Conservation (phyloP, 495 filamentous ascomycete genomes). For the Corynascus novoguineensis region DNA sequence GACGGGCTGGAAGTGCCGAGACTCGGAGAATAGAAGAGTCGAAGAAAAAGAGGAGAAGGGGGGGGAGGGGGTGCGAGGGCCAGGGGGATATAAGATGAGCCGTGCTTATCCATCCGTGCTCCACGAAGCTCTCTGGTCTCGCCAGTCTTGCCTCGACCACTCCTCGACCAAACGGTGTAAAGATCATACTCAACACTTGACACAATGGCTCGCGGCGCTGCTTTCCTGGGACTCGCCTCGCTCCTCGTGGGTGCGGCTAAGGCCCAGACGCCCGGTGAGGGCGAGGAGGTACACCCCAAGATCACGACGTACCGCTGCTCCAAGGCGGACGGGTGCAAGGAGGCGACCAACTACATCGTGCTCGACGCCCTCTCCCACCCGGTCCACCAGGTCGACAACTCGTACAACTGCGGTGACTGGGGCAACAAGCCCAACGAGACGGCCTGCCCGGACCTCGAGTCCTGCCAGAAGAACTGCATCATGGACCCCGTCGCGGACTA, state of each 20-base stretch:
- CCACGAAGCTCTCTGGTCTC: background rate
- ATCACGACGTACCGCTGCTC: conserved; percentile 55
- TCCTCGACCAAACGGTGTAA: background rate
- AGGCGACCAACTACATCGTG: conserved; percentile 49
- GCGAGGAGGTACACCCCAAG: conserved; percentile 46
- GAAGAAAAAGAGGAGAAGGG: no score
- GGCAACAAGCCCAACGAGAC: conserved; percentile 36
- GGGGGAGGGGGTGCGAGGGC: no score
- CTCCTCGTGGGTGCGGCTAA: conserved; percentile 17
- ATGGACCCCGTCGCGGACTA: conserved; percentile 49
- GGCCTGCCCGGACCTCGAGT: conserved; percentile 42
- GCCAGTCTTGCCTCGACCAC: background rate
- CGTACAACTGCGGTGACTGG: conserved; percentile 42
- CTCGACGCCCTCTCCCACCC: conserved; percentile 47
- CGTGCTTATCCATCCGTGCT: background rate
- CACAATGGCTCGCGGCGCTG: conserved; percentile 16
- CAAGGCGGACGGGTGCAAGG: conserved; percentile 46
- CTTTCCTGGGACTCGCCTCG: conserved; percentile 17
- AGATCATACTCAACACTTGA: background rate
- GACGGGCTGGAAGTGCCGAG: background rate
- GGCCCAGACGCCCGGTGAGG: conserved; percentile 23
- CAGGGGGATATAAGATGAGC: background rate
- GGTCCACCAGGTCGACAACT: conserved; percentile 20
- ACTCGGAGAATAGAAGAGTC: no score
- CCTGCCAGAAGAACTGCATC: conserved; percentile 48